phyloP scores from a whole-genome alignment of 1,139 yeast species.

The Lodderomyces beijingensis region DNA sequence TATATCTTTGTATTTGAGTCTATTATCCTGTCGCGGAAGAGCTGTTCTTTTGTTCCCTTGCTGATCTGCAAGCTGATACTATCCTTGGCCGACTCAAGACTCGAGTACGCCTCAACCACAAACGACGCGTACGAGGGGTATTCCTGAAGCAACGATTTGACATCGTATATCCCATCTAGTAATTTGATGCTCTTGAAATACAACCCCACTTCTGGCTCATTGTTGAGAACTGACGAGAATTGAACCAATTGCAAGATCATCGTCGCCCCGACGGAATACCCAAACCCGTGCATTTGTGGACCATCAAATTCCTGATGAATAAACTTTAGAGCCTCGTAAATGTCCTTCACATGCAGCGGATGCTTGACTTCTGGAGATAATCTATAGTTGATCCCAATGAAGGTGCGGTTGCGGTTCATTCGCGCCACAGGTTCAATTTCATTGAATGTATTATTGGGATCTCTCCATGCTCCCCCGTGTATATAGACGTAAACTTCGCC shows the following conservation, averaged over 20 bases:
- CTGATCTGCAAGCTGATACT: constrained; percentile 2
- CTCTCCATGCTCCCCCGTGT: constrained; percentile 93
- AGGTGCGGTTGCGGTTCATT: constrained; percentile 13
- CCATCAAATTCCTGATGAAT: constrained; percentile 19
- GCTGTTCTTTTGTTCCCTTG: background rate
- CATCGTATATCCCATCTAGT: constrained; percentile 40
- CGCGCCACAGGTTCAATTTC: constrained; percentile 46
- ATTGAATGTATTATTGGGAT: constrained; percentile 52
- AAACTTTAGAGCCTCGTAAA: constrained; percentile 37
- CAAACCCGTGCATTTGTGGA: constrained; percentile 36
- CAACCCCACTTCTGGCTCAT: background rate
- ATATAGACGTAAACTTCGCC: constrained; percentile 43
- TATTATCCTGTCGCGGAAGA: constrained; percentile 18
- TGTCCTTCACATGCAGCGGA: constrained; percentile 63
- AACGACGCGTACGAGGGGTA: constrained; percentile 32
- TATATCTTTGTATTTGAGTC: constrained; percentile 8
- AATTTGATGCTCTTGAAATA: constrained; percentile 12
- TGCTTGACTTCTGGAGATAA: constrained; percentile 60
- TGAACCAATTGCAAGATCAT: constrained; percentile 54
- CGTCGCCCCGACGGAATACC: constrained; percentile 86
- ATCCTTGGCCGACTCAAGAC: constrained; percentile 7
- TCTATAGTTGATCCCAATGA: constrained; percentile 60
- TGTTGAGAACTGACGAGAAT: constrained; percentile 8
- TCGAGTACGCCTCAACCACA: constrained; percentile 30
- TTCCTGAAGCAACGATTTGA: constrained; percentile 27